Base-by-base conservation (phyloP, 2,329 filamentous ascomycete genomes). In the Fusarium acutatum region DNA sequence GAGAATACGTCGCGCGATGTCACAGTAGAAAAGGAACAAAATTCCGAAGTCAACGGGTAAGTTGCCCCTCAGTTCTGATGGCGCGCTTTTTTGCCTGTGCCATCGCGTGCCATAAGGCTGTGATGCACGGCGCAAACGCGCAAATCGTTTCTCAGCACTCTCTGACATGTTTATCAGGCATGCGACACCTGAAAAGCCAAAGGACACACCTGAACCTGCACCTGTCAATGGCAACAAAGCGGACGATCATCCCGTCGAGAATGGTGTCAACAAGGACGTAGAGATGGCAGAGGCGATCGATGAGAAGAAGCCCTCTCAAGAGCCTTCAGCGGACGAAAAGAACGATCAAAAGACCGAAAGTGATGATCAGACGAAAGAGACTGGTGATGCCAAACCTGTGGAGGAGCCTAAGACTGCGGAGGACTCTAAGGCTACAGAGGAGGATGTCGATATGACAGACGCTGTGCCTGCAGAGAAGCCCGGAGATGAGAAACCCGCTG, bases 1-100 rank as follows among this genome's bases (percentile, higher is more conserved):
- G 87, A 88, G 77, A 81, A 86, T 77, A 90, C 89, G 83, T 81
- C 84, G 79, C 76, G 67, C 44, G 78, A 80, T 47, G 70, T 74
- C 32, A 75, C 72, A 58, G 53, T 67, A n/a, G 75, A 78, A 26
- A 79, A 79, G 72, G 80, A 80, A 47, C 70, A 75, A 37, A 82
- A 79, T 57, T 67, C 81, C 58, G 79, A 81, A 71, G 67, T 80
- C 22, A 84, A 84, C 67, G 82, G 82, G 82, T 84, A 79, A 80
- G 82, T 81, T 52, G 63, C 60, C 60, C 61, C 57, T 50, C 40
- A 34, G 43, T 66, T 50, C 50, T 47, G 53, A 52, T 68, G 63
- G 34, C 41, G 47, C 54, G 50, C 47, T 30, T 44, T 43, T 64
- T 63, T 69, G 66, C 64, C 57, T 53, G 37, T 62, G 47, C 32